Percentiles rank a stretch among this genome's conserved stretches.
These are phyloP conservation scores for Alternaria brassicae DNA, from an alignment of 2,329 filamentous ascomycete genomes.

Conservation along the genomic window DNA sequence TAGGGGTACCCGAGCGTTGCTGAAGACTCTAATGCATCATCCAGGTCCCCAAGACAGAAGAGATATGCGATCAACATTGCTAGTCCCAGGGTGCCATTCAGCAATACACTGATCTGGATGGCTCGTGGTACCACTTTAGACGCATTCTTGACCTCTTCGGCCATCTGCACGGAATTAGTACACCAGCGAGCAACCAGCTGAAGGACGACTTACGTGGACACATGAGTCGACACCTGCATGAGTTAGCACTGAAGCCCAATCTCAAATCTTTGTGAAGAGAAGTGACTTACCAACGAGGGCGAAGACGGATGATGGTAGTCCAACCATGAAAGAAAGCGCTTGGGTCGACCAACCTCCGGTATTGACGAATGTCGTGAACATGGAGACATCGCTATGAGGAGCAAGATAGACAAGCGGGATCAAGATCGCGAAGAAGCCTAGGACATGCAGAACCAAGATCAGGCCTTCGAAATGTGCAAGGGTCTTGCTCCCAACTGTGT, in stretches of 20 bases:
- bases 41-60: conserved; percentile 33
- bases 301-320: conserved; percentile 6
- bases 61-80: conserved; percentile 45
- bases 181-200: too few species aligned
- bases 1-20: background rate
- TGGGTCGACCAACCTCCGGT: conserved; percentile 44
- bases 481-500: conserved; percentile 50
- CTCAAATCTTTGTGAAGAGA: background rate
- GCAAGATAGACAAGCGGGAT: conserved; percentile 35
- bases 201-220: conserved; percentile 3
- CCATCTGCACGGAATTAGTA: conserved; percentile 8
- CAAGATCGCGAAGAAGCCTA: conserved; percentile 58
- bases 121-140: conserved; percentile 34
- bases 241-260: background rate
- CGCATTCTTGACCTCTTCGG: conserved; percentile 35
- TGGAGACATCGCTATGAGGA: conserved; percentile 21
- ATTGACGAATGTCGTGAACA: conserved; percentile 53
- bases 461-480: conserved; percentile 56
- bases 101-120: conserved; percentile 41
- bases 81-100: conserved; percentile 43
- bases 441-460: conserved; percentile 55
- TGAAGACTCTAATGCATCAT: conserved; percentile 15
- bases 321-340: conserved; percentile 9
- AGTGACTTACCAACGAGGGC: background rate
- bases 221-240: conserved; percentile 3